Evolutionary conservation across 306 rosid species (phyloP).

Genomic region (Dryas alaskensis): DNA sequence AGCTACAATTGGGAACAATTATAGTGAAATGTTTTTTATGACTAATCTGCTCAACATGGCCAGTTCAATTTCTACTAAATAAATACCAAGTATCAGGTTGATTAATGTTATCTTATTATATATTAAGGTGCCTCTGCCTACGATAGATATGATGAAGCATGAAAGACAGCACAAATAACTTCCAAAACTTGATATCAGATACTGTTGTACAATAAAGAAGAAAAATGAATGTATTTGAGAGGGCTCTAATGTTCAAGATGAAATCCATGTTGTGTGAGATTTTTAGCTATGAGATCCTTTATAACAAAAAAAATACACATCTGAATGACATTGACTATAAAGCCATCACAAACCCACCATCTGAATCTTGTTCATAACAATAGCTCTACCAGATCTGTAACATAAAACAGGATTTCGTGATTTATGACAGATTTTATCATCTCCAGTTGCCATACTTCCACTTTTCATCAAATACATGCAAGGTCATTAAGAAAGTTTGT

Average conservation of each 20-base stretch:
- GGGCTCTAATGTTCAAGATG: background rate
- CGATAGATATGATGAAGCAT: background rate
- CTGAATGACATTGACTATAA: background rate
- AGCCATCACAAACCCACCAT: background rate
- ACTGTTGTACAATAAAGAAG: background rate
- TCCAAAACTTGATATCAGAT: conserved; percentile 1
- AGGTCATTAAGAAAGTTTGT: no score
- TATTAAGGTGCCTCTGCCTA: background rate
- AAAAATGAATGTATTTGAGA: background rate
- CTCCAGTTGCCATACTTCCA: background rate
- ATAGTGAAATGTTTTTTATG: background rate
- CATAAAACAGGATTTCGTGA: background rate
- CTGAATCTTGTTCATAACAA: background rate
- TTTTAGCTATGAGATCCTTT: background rate
- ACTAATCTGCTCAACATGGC: background rate
- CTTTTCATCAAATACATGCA: background rate
- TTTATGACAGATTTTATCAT: background rate
- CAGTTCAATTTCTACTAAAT: background rate
- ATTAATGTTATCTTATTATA: conserved; percentile 1
- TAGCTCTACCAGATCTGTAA: background rate
- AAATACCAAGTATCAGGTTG: background rate
- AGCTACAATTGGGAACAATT: background rate
- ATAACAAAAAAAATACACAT: background rate
- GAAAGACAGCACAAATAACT: background rate
- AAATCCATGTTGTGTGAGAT: background rate